These are phyloP conservation scores for Linnemannia schmuckeri DNA, from an alignment of 192 early-diverging fungal species.

Conservation along the genomic window DNA sequence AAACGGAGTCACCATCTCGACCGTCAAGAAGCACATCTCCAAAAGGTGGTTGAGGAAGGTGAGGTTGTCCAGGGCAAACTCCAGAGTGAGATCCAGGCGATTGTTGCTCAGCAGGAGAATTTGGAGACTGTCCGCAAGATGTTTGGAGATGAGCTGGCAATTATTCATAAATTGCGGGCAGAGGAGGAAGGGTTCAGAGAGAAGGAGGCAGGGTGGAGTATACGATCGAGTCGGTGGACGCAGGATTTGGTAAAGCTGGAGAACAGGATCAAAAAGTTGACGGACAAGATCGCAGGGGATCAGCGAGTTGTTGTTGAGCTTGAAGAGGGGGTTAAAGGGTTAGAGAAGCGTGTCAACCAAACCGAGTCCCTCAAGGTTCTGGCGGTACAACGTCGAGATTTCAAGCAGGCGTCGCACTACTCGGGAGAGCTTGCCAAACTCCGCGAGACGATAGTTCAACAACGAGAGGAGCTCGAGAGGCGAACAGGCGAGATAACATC, in stretches of 20 bases:
- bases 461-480: constrained; percentile 9
- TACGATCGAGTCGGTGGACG: constrained; percentile 6
- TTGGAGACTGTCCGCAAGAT: constrained; percentile 23
- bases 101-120: constrained; percentile 18
- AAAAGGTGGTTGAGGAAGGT: constrained; percentile 7
- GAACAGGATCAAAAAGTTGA: constrained; percentile 11
- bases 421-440: constrained; percentile 20
- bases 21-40: constrained; percentile 17
- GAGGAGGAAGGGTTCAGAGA: constrained; percentile 43
- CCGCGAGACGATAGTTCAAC: not conserved
- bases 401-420: constrained; percentile 41
- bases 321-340: constrained; percentile 15
- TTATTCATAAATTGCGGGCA: constrained; percentile 23
- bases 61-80: constrained; percentile 5
- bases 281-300: constrained; percentile 2
- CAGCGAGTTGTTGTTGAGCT: constrained; percentile 12
- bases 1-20: constrained; percentile 15
- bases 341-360: constrained; percentile 15
- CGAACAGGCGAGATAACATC: not conserved
- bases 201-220: constrained; percentile 41
- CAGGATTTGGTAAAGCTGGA: constrained; percentile 16
- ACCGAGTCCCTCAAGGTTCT: constrained; percentile 26
- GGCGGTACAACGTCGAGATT: constrained; percentile 46
- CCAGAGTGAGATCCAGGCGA: constrained; percentile 19
- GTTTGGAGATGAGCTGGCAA: constrained; percentile 16